Evolutionary conservation across 2,329 filamentous ascomycete genomes (phyloP).

Genomic region (Talaromyces pinophilus): DNA sequence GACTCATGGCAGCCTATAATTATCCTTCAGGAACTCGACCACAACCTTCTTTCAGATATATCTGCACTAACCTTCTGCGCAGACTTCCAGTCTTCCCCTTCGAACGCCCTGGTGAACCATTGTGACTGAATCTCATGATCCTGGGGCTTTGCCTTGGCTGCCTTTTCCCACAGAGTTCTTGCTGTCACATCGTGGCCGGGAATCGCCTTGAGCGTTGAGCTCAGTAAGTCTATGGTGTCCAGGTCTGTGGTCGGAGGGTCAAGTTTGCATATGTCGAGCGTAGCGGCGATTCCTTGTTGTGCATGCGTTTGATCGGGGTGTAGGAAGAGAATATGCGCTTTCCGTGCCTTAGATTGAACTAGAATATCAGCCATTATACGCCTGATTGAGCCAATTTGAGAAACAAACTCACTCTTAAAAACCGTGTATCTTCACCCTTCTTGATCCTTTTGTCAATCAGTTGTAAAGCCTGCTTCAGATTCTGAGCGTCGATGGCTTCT

Average conservation of each 20-base stretch:
- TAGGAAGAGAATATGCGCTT: conserved; percentile 44
- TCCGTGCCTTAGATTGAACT: conserved; percentile 42
- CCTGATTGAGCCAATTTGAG: not conserved
- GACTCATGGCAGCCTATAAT: conserved; percentile 50
- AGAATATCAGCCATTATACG: not conserved
- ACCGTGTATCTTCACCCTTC: conserved; percentile 53
- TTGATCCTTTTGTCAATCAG: conserved; percentile 56
- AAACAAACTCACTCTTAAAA: conserved; percentile 38
- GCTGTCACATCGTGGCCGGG: conserved; percentile 38
- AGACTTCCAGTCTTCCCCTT: conserved; percentile 47
- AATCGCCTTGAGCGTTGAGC: conserved; percentile 42
- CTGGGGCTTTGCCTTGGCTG: conserved; percentile 47
- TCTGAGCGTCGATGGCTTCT: conserved; percentile 51
- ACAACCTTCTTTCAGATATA: not conserved
- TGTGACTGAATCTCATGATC: conserved; percentile 47
- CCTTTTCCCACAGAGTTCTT: conserved; percentile 49
- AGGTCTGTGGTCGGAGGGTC: conserved; percentile 48
- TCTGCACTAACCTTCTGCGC: conserved; percentile 49
- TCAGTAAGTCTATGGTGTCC: conserved; percentile 47
- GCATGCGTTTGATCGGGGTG: conserved; percentile 46
- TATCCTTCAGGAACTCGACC: not conserved
- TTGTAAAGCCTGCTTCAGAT: conserved; percentile 53
- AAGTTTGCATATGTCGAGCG: conserved; percentile 45
- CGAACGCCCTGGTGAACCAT: conserved; percentile 49
- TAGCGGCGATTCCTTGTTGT: conserved; percentile 47